phyloP scores from a whole-genome alignment of 2,329 filamentous ascomycete species.

The Exophiala aquamarina region DNA sequence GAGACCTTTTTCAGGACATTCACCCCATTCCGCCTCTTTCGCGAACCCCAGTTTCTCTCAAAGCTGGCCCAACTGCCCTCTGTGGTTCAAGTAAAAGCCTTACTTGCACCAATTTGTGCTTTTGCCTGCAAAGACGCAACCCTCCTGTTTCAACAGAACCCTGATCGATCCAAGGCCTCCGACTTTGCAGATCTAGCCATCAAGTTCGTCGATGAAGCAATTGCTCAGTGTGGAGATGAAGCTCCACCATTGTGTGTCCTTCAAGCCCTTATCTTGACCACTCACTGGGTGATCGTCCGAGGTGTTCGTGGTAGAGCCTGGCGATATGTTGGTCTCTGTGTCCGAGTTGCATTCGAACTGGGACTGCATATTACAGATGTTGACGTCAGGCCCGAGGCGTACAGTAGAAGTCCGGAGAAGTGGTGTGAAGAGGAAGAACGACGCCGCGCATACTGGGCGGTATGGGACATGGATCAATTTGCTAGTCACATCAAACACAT shows the following conservation, averaged over 20 bases:
- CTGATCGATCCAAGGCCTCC: no score
- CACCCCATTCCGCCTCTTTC: conserved; percentile 35
- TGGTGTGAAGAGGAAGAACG: conserved; percentile 37
- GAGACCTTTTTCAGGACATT: conserved; percentile 33
- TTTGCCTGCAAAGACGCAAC: conserved; percentile 26
- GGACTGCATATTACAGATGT: conserved; percentile 32
- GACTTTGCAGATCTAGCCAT: conserved; percentile 29
- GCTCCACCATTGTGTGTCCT: conserved; percentile 37
- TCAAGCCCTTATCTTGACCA: conserved; percentile 37
- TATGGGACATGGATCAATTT: conserved; percentile 47
- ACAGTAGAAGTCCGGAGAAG: conserved; percentile 12
- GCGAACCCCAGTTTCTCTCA: conserved; percentile 31
- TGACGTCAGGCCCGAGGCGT: not conserved
- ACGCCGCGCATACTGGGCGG: conserved; percentile 41
- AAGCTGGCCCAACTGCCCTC: conserved; percentile 27
- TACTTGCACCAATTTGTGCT: conserved; percentile 35
- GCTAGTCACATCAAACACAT: conserved; percentile 38
- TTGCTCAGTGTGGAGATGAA: conserved; percentile 35
- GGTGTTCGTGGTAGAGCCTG: conserved; percentile 40
- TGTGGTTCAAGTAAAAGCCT: conserved; percentile 26
- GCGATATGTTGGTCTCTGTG: conserved; percentile 32
- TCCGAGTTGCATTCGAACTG: conserved; percentile 36
- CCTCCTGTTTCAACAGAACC: conserved; percentile 3
- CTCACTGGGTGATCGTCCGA: conserved; percentile 36
- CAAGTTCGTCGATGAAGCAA: conserved; percentile 29